phyloP scores from a whole-genome alignment of 2,329 filamentous ascomycete genomes.

The Clarireedia homoeocarpa region DNA sequence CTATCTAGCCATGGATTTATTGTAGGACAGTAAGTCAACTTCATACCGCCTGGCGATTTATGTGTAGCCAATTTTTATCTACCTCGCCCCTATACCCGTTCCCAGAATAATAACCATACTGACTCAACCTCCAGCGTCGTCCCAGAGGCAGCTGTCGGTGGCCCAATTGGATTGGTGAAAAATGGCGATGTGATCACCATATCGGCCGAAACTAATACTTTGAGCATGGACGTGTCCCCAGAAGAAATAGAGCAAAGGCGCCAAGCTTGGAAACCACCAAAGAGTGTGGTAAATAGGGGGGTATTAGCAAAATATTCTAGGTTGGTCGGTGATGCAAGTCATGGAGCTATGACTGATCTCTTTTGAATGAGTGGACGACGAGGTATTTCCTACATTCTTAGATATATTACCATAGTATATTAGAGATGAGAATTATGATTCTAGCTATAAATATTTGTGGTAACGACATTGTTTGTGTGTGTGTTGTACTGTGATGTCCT shows the following conservation, averaged over 20 bases:
- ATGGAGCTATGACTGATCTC: conserved; percentile 82
- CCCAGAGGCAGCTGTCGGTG: conserved; percentile 82
- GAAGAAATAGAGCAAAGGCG: conserved; percentile 61
- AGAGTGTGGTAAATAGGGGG: conserved; percentile 68
- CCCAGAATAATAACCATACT: neutral
- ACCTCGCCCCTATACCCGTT: too few species aligned
- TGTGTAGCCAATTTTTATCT: neutral
- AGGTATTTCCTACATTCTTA: neutral
- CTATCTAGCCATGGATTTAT: conserved; percentile 57
- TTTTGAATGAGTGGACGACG: conserved; percentile 37
- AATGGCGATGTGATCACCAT: conserved; percentile 83
- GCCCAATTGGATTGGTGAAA: conserved; percentile 74
- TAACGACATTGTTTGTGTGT: too few species aligned
- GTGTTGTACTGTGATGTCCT: too few species aligned
- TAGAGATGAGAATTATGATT: too few species aligned
- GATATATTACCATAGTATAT: neutral
- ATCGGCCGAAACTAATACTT: conserved; percentile 66
- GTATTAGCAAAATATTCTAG: conserved; percentile 84
- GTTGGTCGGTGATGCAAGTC: conserved; percentile 83
- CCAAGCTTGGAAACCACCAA: conserved; percentile 62
- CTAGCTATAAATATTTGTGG: too few species aligned
- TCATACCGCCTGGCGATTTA: too few species aligned
- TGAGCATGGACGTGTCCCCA: conserved; percentile 58
- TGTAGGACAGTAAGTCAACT: conserved; percentile 56
- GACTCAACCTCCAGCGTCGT: conserved; percentile 44